Percentiles rank a stretch among this genome's conserved stretches.
These are phyloP conservation scores for Ophiosphaerella narmari DNA, from an alignment of 2,329 filamentous ascomycete species.

Conservation along the genomic window DNA sequence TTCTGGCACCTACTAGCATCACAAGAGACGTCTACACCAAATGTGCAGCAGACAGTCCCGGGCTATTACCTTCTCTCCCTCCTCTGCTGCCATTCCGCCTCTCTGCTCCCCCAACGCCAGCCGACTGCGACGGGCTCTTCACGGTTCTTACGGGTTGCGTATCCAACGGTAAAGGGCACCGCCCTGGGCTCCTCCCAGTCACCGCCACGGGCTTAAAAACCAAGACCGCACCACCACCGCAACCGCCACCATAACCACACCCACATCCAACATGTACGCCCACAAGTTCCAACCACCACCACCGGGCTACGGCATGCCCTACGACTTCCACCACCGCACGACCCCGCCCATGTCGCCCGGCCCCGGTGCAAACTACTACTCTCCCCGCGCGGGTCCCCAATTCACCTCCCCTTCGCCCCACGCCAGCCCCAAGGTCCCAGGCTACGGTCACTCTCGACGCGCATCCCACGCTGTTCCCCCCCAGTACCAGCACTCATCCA, in stretches of 20 bases:
- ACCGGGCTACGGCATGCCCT: slow-evolving; percentile 42
- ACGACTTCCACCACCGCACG: slow-evolving; percentile 38
- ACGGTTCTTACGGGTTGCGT: slow-evolving; percentile 37
- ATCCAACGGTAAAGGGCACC: slow-evolving; percentile 41
- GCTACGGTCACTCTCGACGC: slow-evolving; percentile 61
- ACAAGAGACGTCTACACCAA: slow-evolving; percentile 23
- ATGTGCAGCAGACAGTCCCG: slow-evolving; percentile 44
- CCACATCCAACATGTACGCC: slow-evolving; percentile 33
- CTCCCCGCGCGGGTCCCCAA: slow-evolving; percentile 56
- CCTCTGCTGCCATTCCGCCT: slow-evolving; percentile 39
- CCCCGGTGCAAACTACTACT: slow-evolving; percentile 55
- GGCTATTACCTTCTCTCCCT: slow-evolving; percentile 30
- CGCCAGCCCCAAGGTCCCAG: slow-evolving; percentile 50
- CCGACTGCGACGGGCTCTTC: slow-evolving; percentile 27
- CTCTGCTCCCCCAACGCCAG: slow-evolving; percentile 23
- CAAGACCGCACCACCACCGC: slow-evolving; percentile 5
- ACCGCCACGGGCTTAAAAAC: not conserved
- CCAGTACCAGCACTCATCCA: slow-evolving; percentile 50
- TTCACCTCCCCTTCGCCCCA: slow-evolving; percentile 52
- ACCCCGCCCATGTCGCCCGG: slow-evolving; percentile 54
- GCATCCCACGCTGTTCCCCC: slow-evolving; percentile 56
- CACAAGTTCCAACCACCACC: slow-evolving; percentile 42
- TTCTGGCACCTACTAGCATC: slow-evolving; percentile 37
- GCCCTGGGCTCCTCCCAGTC: slow-evolving; percentile 28
- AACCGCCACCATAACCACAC: slow-evolving; percentile 1